These are phyloP conservation scores for Sophora flavescens DNA, from an alignment of 306 rosid species.

Conservation along the genomic window DNA sequence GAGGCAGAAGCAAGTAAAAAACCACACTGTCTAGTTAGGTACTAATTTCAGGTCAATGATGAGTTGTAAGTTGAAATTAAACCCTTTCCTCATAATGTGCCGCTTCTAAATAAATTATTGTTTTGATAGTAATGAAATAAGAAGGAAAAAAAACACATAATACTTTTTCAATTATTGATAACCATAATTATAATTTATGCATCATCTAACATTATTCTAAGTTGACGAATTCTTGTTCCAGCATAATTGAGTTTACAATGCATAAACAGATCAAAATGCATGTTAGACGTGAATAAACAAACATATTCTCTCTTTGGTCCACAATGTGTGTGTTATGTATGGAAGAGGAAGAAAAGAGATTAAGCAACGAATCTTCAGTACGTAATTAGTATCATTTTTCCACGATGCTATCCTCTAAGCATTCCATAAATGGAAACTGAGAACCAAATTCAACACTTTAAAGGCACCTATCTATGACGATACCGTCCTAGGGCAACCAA, in stretches of 20 bases:
- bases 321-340: neutral
- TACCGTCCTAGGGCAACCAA: conserved; percentile 35
- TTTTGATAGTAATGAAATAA: neutral
- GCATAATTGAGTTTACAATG: conserved; percentile 4
- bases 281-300: neutral
- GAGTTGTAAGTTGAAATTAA: conserved; percentile 45
- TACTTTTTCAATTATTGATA: neutral
- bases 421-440: conserved; percentile 39
- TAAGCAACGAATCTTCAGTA: conserved; percentile 50
- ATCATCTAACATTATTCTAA: neutral
- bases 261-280: neutral
- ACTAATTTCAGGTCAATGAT: conserved; percentile 37
- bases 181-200: neutral
- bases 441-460: conserved; percentile 28
- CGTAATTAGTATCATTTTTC: conserved; percentile 21
- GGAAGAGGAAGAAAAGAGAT: conserved; percentile 4
- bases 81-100: neutral
- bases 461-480: conserved; percentile 31
- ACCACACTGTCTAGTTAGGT: neutral
- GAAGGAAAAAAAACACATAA: neutral
- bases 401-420: neutral
- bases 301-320: neutral
- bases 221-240: conserved; percentile 6
- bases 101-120: neutral
- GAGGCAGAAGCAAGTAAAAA: conserved; percentile 43